Evolutionary conservation across 352 stramenopile genomes (phyloP), one percentile per base, ranked within the genome.

Genomic region (Pythium utonaiense): DNA sequence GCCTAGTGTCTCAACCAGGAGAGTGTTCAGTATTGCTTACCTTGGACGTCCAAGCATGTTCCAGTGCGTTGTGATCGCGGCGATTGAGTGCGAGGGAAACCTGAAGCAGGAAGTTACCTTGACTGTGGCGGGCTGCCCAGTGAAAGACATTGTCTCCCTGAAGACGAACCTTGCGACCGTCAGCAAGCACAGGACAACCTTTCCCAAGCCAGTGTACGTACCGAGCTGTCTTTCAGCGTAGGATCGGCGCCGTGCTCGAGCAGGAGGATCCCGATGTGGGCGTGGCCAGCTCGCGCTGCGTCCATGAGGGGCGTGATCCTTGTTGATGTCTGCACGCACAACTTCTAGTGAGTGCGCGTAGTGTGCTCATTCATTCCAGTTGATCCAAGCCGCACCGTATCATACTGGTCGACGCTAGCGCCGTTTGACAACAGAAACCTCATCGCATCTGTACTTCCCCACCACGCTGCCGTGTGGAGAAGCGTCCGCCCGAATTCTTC

Each of bases 121-220:
- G 80, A 1, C 64, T 62, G 28, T 81, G 71, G 17, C 83, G 69
- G 0, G 70, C 83, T 12, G 77, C 80, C 78, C 78, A 91, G 53
- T 93, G 83, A 13, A 93, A 83, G 9, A 77, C 67, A 7, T 83
- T 89, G 63, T 93, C 83, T 1, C 83, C 83, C 78, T 85, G 31
- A 3, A 25, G 14, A 33, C 9, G 9, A 45, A 24, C 38, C 17
- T 7, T 24, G 5, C 14, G 24, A 45, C 14, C 28, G n/a, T 45
- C 38, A 22, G 14, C 17, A n/a, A 25, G 25, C 19, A 47, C 13
- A 4, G 1, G 36, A 34, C 6, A 40, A 33, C 17, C 27, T 3
- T 7, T 36, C 14, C 1, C 25, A 12, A n/a, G n/a, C n/a, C n/a
- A n/a, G n/a, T n/a, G 25, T 25, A 65, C 66, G 30, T 70, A 79